Base-by-base conservation (phyloP, 2,329 filamentous ascomycete genomes). In the Penicillium sp. region DNA sequence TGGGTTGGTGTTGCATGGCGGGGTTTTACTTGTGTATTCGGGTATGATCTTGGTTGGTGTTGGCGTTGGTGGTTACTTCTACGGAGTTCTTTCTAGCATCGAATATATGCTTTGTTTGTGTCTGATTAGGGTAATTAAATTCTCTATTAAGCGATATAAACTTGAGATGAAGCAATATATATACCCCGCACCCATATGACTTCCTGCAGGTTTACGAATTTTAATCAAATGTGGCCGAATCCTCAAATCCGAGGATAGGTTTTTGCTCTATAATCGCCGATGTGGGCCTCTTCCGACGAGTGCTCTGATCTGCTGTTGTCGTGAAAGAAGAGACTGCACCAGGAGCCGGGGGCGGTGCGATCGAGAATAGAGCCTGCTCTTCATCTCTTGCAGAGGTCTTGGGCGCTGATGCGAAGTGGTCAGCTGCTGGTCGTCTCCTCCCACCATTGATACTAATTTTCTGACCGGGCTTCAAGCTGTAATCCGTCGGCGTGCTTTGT, bases 401-500 rank as follows among this genome's bases (percentile, higher is more conserved):
- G 1, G 51, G n/a, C 21, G 51, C n/a, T 18, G 47, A 48, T 30
- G 21, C 57, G 30, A 12, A 35, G n/a, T 21, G 20, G 5, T 55
- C 68, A 11, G 38, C 21, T 21, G 53, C 56, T 12, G 56, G 59
- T 73, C 79, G 60, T 77, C 78, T 81, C 21, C 84, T 83, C 4
- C 83, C 85, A 52, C 94, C 80, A 69, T 89, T 90, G 62, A 95
- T 86, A 23, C 87, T 90, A 64, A 96, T 95, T 18, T 89, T 96
- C 79, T 96, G 88, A 11, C 91, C 91, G 59, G 92, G 90, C 72
- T 96, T 96, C 61, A 96, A 72, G 66, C 89, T 92, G 68, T 91
- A 91, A 67, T 96, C 91, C 62, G 82, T 83, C 74, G 59, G 47
- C 1, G 42, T 26, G 7, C 16, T 28, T 18, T 28, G 12, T 6